Base-by-base conservation (phyloP, 495 filamentous ascomycete genomes). In the Podospora didyma region DNA sequence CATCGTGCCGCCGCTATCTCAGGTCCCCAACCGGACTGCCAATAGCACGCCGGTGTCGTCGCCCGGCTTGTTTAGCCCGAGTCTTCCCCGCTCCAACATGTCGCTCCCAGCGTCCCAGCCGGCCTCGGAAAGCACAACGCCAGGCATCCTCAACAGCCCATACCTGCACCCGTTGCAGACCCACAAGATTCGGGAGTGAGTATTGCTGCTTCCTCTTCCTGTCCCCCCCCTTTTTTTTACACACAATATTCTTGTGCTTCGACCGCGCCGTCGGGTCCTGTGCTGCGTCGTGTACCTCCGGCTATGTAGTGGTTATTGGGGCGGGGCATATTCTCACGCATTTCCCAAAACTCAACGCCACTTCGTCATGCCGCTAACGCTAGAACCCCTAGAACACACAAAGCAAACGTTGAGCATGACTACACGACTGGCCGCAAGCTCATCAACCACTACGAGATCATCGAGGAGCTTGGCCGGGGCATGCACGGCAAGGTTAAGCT, bases 401-500 rank as follows among this genome's bases (percentile, higher is more conserved):
- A 89, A 37, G 91, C 89, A 10, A 89, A 92, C 66, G 85, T 96
- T 54, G 95, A 97, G 64, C 82, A 89, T 46, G 90, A 97, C 67
- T 78, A 81, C 24, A 78, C 89, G 52, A 95, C 94, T 7, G 94
- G 94, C 47, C 87, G 93, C 55, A 99, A 99, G 71, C 78, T 88
- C 41, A 93, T 99, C 78, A 99, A 99, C 63, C 84, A 96, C 59
- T 99, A 99, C 69, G 90, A 96, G 64, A 89, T 99, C 64, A 85
- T 97, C 53, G 86, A 95, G 66, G 95, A 97, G 74, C 87, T 99
- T 51, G 94, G 94, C 34, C 88, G 93, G 42, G 94, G 94, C 39
- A 87, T 94, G 56, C 94, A 99, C 69, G 94, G 94, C 56, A 98
- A 97, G 72, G 94, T 98, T 53, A 98, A 98, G 74, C 78, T 96